Evolutionary conservation across 371 early-diverging fungal species (phyloP), one percentile per base, ranked within the genome.

Genomic region (Actinomortierella ambigua): DNA sequence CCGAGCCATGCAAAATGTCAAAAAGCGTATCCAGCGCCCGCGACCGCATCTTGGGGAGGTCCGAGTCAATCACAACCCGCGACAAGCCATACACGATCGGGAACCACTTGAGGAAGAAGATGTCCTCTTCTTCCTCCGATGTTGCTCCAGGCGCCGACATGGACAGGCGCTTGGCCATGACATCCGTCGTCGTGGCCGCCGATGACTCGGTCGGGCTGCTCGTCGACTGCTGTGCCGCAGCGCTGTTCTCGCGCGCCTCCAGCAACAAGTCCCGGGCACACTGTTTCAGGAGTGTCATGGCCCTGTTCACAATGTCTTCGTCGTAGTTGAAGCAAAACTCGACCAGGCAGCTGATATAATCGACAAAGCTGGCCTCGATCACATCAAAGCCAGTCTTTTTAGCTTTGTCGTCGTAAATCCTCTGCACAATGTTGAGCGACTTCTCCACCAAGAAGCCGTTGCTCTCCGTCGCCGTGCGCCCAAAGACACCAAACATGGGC

Each of bases 11-110:
- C 46, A 92, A 67, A 22, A 90, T 84, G 42, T 88, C 88, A 71
- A 93, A 95, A 41, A 93, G 81, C 61, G 87, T 85, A 44, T 85
- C 90, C 61, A 94, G 69, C 7, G 90, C 94, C 48, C 84, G 81
- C 11, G 93, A 91, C 15, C 95, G 80, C 48, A 92, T 90, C 59
- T 89, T 90, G 28, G 92, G 79, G 34, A 83, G 79, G 29, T 93
- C 91, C 6, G 90, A 89, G 9, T 87, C 88, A 85, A 94, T 91
- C 34, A 94, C 86, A 1, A 93, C 83, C n/a, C 90, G 88, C 42
- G 92, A 87, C 29, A 94, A 81, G 9, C 92, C 93, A 40, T 88
- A 86, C 52, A 93, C 82, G 22, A 89, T 80, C 0, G 94, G 93
- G 77, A 91, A 88, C 91, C 90, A 92, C 57, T 86, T 87, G 56